Evolutionary conservation across 2,329 filamentous ascomycete genomes (phyloP).

Genomic region (Cladosporium phlei): DNA sequence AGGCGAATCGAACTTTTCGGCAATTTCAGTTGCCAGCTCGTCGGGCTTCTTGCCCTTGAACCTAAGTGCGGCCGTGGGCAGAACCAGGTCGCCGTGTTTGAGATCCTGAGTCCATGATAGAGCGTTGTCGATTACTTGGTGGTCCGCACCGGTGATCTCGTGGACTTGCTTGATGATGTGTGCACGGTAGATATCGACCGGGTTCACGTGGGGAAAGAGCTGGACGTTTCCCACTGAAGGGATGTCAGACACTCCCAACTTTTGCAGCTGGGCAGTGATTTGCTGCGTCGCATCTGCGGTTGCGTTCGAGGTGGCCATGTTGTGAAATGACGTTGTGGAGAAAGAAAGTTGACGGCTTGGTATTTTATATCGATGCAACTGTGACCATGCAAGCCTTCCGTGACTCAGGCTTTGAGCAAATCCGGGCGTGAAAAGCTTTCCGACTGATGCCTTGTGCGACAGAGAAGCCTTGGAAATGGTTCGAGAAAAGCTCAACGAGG

Average conservation of each 20-base stretch:
- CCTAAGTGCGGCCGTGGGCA: constrained; percentile 74
- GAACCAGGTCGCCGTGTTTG: constrained; percentile 76
- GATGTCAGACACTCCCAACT: constrained; percentile 26
- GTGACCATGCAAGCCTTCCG: constrained; percentile 11
- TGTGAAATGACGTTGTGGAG: constrained; percentile 1
- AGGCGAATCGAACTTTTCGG: constrained; percentile 56
- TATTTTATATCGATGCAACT: constrained; percentile 9
- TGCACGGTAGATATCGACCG: constrained; percentile 72
- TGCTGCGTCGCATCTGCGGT: constrained; percentile 4
- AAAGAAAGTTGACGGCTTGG: constrained; percentile 1
- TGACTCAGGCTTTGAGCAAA: constrained; percentile 16
- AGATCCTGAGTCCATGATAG: constrained; percentile 74
- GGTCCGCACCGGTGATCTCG: constrained; percentile 65
- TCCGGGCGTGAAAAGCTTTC: constrained; percentile 14
- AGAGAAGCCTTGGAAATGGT: neutral
- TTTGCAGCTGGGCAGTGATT: constrained; percentile 28
- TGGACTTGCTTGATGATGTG: constrained; percentile 67
- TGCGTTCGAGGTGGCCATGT: constrained; percentile 8
- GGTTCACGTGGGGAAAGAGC: constrained; percentile 63
- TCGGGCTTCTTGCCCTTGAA: constrained; percentile 62
- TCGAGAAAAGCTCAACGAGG: constrained; percentile 7
- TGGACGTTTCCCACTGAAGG: constrained; percentile 23
- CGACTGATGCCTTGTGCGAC: constrained; percentile 5
- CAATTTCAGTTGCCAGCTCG: constrained; percentile 53
- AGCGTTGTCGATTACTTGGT: constrained; percentile 66